Base-by-base conservation (phyloP, 345 rosid species). In the Bruguiera parviflora region DNA sequence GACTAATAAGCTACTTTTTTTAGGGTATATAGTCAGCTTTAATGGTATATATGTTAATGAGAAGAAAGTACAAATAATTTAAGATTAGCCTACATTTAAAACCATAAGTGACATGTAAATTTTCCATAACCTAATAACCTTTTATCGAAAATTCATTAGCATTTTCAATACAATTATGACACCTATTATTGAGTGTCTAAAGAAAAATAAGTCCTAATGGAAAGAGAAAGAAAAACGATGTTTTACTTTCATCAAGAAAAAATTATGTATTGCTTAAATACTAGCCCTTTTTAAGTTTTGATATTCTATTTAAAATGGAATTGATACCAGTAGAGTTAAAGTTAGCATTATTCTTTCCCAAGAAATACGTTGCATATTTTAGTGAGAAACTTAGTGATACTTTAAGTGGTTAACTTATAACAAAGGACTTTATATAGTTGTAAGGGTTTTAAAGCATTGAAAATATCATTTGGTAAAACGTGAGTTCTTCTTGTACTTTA, bases 331-430 rank as follows among this genome's bases (percentile, higher is more conserved):
- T 18, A 5, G 62, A 25, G 33, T 58, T 58, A 29, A 19, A 4
- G 55, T 70, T 15, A 39, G 59, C 0, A 53, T 0, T 18, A 25
- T 75, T 0, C 5, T 75, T 4, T 49, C 39, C 0, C n/a, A 70
- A 20, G 75, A 70, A 11, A 55, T 37, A 1, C 0, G 0, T 67
- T 0, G 64, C 65, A 0, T 62, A 19, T n/a, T 76, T 76, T 13
- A 76, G 58, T 32, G 57, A 71, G n/a, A 70, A 65, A 9, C n/a
- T 71, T 0, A 56, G 29, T 13, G 75, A 61, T 0, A 65, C 62
- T 6, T 0, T 0, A 33, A 25, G 1, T 73, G n/a, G 66, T 35
- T 21, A 0, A 72, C 55, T 0, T 68, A 68, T n/a, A 55, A 73
- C 5, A 53, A 64, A 8, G 77, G 58, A 4, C 60, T 72, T 0